Percentiles rank a stretch among this genome's conserved stretches.
These are phyloP conservation scores for Oryza punctata DNA, from an alignment of 176 grass and related monocot species.

Conservation along the genomic window DNA sequence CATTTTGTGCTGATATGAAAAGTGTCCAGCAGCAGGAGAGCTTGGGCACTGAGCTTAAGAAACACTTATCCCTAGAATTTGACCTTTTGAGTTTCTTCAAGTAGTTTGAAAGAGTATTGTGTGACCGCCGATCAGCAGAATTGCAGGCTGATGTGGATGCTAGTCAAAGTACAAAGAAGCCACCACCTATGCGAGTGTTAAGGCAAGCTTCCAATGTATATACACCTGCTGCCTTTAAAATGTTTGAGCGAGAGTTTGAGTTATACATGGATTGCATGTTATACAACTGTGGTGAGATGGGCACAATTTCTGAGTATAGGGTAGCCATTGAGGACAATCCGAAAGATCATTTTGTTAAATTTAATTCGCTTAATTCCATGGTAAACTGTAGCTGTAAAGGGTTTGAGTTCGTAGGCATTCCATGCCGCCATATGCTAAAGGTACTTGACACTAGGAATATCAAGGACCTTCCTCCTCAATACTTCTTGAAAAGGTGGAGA, in stretches of 20 bases:
- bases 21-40: conserved; percentile 84
- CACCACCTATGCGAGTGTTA: conserved; percentile 86
- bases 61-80: conserved; percentile 55
- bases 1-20: conserved; percentile 91
- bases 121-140: conserved; percentile 64
- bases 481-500: conserved; percentile 86
- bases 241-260: conserved; percentile 98
- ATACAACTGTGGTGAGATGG: conserved; percentile 67
- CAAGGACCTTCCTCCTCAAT: conserved; percentile 74
- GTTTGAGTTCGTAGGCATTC: conserved; percentile 84
- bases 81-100: conserved; percentile 76
- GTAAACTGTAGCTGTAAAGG: conserved; percentile 76
- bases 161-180: conserved; percentile 64
- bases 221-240: conserved; percentile 88
- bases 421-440: conserved; percentile 81
- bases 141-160: conserved; percentile 67
- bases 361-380: conserved; percentile 70
- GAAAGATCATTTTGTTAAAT: conserved; percentile 83
- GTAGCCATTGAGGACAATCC: conserved; percentile 62
- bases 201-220: conserved; percentile 83
- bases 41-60: conserved; percentile 64
- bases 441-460: conserved; percentile 94
- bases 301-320: conserved; percentile 71
- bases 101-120: conserved; percentile 69
- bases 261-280: conserved; percentile 95